phyloP scores from a whole-genome alignment of 2,329 filamentous ascomycete species.

The Chrysosphaeria jannelii region DNA sequence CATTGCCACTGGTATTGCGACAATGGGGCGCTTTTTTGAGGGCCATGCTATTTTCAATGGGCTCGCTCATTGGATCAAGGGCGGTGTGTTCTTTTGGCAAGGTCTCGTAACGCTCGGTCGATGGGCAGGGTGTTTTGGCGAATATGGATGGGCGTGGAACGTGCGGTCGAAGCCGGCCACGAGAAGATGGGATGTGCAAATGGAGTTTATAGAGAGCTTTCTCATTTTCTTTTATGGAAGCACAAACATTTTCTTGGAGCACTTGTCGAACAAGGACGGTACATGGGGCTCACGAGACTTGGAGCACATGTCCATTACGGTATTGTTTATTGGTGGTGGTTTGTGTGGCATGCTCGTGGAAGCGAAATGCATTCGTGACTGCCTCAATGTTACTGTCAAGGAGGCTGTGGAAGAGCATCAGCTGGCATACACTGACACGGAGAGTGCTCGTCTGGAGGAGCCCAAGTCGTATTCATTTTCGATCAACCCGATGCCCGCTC shows the following conservation, averaged over 20 bases:
- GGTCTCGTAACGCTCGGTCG: constrained; percentile 64
- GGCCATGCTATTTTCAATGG: constrained; percentile 46
- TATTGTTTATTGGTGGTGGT: constrained; percentile 82
- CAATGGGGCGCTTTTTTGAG: constrained; percentile 59
- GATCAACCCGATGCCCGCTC: constrained; percentile 62
- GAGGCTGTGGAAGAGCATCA: constrained; percentile 9
- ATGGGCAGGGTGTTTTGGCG: constrained; percentile 71
- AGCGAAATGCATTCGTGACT: constrained; percentile 33
- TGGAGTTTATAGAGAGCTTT: constrained; percentile 69
- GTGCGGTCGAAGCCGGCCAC: constrained; percentile 29
- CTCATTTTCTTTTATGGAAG: constrained; percentile 74
- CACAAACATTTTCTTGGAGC: constrained; percentile 80
- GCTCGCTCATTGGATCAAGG: constrained; percentile 80
- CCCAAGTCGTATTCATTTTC: constrained; percentile 45
- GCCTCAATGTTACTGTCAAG: constrained; percentile 25
- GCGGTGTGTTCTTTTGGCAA: constrained; percentile 83
- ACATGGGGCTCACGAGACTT: constrained; percentile 54
- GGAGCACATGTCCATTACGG: constrained; percentile 74
- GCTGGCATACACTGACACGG: constrained; percentile 11
- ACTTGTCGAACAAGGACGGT: constrained; percentile 38
- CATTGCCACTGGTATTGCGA: constrained; percentile 39
- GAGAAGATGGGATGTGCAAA: constrained; percentile 40
- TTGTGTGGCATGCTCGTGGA: constrained; percentile 70
- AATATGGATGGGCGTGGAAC: constrained; percentile 92
- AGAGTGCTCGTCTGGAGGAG: constrained; percentile 18